Evolutionary conservation across 2,329 filamentous ascomycete species (phyloP).

Genomic region (Scorias spongiosa): DNA sequence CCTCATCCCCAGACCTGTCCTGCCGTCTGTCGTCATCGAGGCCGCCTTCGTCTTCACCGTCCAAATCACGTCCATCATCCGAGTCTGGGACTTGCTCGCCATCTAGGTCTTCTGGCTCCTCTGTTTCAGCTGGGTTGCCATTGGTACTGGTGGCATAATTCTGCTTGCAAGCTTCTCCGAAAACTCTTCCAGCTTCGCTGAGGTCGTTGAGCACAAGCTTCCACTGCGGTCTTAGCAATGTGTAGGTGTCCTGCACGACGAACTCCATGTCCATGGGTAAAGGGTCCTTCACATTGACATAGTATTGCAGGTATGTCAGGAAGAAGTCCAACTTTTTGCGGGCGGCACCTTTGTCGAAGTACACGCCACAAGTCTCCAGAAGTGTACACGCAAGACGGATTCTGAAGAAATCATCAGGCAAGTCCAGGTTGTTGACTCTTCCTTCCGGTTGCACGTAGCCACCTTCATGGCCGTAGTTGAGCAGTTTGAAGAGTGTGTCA

Average conservation of each 20-base stretch:
- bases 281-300: conserved; percentile 77
- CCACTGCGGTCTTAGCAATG: conserved; percentile 78
- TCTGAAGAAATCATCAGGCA: conserved; percentile 90
- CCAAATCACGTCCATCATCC: conserved; percentile 59
- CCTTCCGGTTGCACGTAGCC: conserved; percentile 64
- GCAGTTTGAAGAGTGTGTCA: conserved; percentile 83
- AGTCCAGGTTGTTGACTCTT: conserved; percentile 60
- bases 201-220: conserved; percentile 59
- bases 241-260: conserved; percentile 82
- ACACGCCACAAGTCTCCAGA: conserved; percentile 88
- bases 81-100: conserved; percentile 38
- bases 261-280: conserved; percentile 97
- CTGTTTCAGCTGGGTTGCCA: conserved; percentile 53
- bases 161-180: conserved; percentile 75
- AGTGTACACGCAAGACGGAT: conserved; percentile 80
- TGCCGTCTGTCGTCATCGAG: conserved; percentile 40
- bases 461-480: conserved; percentile 76
- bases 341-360: conserved; percentile 81
- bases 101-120: conserved; percentile 38
- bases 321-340: conserved; percentile 98
- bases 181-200: conserved; percentile 68
- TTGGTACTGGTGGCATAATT: conserved; percentile 70
- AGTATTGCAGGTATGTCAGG: conserved; percentile 92
- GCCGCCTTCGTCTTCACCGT: conserved; percentile 40
- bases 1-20: conserved; percentile 39